Percentiles rank a stretch among this genome's conserved stretches.
phyloP scores from a whole-genome alignment of 495 filamentous ascomycete genomes.

The Aspergillus biplanus region DNA sequence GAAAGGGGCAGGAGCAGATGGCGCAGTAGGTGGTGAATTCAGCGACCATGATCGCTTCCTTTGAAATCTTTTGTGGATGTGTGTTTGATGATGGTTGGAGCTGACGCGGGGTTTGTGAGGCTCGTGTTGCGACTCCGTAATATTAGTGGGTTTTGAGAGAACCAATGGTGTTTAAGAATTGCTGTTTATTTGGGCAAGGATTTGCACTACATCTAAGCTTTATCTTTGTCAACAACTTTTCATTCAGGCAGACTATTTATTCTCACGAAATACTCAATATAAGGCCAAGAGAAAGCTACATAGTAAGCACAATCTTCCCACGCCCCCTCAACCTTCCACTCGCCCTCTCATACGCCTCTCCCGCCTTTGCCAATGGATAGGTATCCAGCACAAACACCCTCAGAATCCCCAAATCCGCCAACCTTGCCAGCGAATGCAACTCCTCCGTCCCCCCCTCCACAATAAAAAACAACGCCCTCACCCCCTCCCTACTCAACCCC shows the following conservation, averaged over 20 bases:
- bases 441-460: conserved; percentile 27
- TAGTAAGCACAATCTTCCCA: conserved; percentile 35
- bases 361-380: conserved; percentile 27
- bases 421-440: conserved; percentile 23
- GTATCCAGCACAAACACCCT: conserved; percentile 32
- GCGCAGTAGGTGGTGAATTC: conserved; percentile 10
- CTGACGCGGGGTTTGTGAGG: too few species aligned
- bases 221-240: neutral
- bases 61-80: neutral
- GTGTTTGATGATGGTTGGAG: neutral
- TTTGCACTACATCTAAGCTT: too few species aligned
- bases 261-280: too few species aligned
- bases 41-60: neutral
- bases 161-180: too few species aligned
- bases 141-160: too few species aligned
- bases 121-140: too few species aligned
- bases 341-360: conserved; percentile 39
- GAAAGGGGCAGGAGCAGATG: conserved; percentile 1
- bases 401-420: conserved; percentile 28
- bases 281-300: conserved; percentile 2
- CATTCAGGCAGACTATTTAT: neutral
- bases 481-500: conserved; percentile 21
- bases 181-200: too few species aligned
- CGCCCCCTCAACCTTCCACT: conserved; percentile 29
- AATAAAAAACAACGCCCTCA: conserved; percentile 40